Conservation (phyloP, 163 green algal species). For the Scenedesmus sp. region DNA sequence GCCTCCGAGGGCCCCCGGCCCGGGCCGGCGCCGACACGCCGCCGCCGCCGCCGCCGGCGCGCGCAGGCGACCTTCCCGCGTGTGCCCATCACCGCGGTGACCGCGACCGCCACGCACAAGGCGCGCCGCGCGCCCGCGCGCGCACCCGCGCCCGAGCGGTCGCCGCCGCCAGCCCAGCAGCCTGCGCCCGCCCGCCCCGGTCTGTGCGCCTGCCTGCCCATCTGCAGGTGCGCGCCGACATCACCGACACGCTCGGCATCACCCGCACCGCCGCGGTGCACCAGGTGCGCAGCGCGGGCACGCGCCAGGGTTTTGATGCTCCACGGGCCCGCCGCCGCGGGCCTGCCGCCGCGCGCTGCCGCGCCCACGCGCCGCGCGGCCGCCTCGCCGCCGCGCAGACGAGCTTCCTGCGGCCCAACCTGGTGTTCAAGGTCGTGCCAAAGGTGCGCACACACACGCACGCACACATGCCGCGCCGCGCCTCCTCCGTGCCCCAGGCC, state of each 20-base stretch:
- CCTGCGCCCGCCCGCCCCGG: no score
- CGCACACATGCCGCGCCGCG: conserved; percentile 60
- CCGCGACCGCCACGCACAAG: conserved; percentile 82
- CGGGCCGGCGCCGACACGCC: no score
- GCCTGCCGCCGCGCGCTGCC: no score
- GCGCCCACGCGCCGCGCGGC: no score
- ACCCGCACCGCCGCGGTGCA: conserved; percentile 34
- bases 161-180: background rate
- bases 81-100: conserved; percentile 85
- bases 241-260: conserved; percentile 52
- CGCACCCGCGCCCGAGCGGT: conserved; percentile 38
- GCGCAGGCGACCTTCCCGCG: conserved; percentile 51
- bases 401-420: conserved; percentile 84
- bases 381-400: no score
- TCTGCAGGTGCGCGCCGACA: conserved; percentile 25
- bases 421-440: conserved; percentile 70
- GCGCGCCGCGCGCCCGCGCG: conserved; percentile 49
- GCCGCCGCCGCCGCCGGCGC: conserved; percentile 57
- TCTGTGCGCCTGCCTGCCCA: no score
- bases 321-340: no score
- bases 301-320: no score
- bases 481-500: conserved; percentile 62
- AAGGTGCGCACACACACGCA: no score
- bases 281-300: conserved; percentile 44
- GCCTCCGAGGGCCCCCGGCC: no score